phyloP scores from a whole-genome alignment of 139 green algal genomes.

The Haematococcus sp. region DNA sequence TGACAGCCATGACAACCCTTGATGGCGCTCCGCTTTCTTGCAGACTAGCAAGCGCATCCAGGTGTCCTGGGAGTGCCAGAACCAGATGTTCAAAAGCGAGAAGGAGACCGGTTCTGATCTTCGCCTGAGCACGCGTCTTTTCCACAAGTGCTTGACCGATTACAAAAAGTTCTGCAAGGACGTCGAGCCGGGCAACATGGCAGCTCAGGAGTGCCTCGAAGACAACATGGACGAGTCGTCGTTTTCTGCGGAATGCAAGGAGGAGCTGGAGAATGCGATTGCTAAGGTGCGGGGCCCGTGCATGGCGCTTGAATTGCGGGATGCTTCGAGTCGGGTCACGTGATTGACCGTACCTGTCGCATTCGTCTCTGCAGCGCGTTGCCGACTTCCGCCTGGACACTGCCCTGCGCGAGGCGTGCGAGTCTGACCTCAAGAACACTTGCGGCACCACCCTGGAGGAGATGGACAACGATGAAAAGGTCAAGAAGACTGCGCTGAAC shows the following conservation, averaged over 20 bases:
- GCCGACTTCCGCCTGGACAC: conserved; percentile 66
- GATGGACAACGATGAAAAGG: conserved; percentile 49
- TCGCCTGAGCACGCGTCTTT: conserved; percentile 63
- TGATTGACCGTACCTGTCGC: not conserved
- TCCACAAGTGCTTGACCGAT: conserved; percentile 69
- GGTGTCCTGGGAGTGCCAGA: conserved; percentile 70
- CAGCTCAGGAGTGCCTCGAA: conserved; percentile 73
- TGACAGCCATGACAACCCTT: not conserved
- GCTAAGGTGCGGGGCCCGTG: conserved; percentile 19
- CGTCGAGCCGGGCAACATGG: conserved; percentile 58
- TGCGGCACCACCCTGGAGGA: conserved; percentile 40
- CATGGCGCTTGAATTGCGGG: not conserved
- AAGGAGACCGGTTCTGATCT: conserved; percentile 77
- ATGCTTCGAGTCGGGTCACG: not conserved
- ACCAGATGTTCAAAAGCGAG: conserved; percentile 74
- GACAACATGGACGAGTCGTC: conserved; percentile 53
- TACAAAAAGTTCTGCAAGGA: conserved; percentile 74
- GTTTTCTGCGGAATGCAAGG: conserved; percentile 65
- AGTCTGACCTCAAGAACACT: conserved; percentile 42
- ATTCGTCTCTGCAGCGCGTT: conserved; percentile 18
- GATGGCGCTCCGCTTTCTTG: not conserved
- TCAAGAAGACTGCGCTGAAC: conserved; percentile 19
- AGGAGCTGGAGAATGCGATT: conserved; percentile 65
- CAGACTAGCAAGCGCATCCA: conserved; percentile 43
- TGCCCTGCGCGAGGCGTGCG: conserved; percentile 45